Percentiles rank a stretch among this genome's conserved stretches.
These are phyloP conservation scores for Brettanomyces sp. DNA, from an alignment of 805 yeast species.

Conservation along the genomic window DNA sequence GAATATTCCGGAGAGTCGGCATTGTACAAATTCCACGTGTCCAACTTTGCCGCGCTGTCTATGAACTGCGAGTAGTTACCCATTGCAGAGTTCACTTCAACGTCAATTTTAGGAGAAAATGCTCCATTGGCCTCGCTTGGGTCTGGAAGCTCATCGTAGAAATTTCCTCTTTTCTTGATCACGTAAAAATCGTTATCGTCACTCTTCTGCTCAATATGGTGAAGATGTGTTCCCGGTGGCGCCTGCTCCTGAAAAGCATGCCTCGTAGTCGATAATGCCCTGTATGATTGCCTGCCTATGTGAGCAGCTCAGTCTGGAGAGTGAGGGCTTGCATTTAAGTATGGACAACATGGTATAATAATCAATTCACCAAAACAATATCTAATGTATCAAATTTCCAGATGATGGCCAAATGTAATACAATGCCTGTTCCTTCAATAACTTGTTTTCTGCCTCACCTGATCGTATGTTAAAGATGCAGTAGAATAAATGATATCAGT, in stretches of 20 bases:
- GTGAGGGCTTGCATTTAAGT: neutral
- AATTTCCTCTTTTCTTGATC: conserved; percentile 22
- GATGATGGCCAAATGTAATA: no score
- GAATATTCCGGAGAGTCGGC: conserved; percentile 29
- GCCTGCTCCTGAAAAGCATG: neutral
- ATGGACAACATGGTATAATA: neutral
- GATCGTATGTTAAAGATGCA: no score
- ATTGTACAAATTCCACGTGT: conserved; percentile 26
- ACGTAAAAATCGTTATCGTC: conserved; percentile 23
- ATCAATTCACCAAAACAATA: no score
- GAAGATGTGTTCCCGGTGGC: conserved; percentile 5
- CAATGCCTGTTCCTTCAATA: no score
- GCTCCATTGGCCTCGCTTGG: conserved; percentile 14
- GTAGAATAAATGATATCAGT: no score
- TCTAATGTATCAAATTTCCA: no score
- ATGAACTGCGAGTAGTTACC: conserved; percentile 29
- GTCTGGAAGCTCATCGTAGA: conserved; percentile 12
- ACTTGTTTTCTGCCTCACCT: no score
- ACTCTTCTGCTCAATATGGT: conserved; percentile 16
- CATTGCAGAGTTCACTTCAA: conserved; percentile 32
- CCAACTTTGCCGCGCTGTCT: conserved; percentile 25
- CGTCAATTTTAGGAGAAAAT: conserved; percentile 15
- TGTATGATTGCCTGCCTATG: no score
- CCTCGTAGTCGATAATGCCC: no score
- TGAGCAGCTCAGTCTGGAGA: neutral